Percentiles rank a stretch among this genome's conserved stretches.
Conservation (phyloP, 371 early-diverging fungal species). For the Mucor circinelloides region DNA sequence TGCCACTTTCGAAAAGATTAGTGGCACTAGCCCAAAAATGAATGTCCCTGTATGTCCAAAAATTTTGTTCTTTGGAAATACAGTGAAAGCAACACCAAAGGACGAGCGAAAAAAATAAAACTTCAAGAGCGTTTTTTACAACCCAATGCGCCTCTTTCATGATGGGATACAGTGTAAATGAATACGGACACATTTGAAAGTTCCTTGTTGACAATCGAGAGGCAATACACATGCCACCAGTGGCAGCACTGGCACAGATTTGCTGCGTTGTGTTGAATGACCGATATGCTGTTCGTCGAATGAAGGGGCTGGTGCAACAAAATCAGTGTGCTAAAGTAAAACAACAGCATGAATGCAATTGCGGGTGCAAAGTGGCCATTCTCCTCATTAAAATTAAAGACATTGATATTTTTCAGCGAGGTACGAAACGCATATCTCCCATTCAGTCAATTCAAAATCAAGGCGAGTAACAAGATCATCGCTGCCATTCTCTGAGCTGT, state of each 20-base stretch:
- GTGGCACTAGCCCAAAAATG: conserved; percentile 1
- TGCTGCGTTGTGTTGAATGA: conserved; percentile 36
- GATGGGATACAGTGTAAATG: conserved; percentile 41
- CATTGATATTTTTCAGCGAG: conserved; percentile 25
- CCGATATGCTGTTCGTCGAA: conserved; percentile 15
- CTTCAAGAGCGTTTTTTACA: too few relatives aligned
- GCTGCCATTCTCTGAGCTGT: conserved; percentile 41
- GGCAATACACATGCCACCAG: conserved; percentile 36
- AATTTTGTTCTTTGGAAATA: conserved; percentile 1
- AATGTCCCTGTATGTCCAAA: conserved; percentile 5
- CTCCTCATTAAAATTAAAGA: conserved; percentile 33
- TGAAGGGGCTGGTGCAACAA: conserved; percentile 45
- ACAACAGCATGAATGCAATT: conserved; percentile 32
- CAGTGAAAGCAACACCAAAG: neutral
- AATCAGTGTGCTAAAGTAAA: conserved; percentile 39
- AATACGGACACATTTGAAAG: conserved; percentile 42
- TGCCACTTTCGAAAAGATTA: too few relatives aligned
- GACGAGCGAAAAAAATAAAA: neutral
- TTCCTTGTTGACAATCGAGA: conserved; percentile 27
- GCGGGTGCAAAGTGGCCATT: conserved; percentile 37
- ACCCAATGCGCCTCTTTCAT: too few relatives aligned
- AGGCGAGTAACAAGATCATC: conserved; percentile 35
- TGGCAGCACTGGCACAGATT: conserved; percentile 46
- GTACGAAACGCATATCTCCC: conserved; percentile 44
- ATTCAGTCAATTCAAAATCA: conserved; percentile 44